Conservation (phyloP, 148 eudicot genomes). For the Mesembryanthemum crystallinum region DNA sequence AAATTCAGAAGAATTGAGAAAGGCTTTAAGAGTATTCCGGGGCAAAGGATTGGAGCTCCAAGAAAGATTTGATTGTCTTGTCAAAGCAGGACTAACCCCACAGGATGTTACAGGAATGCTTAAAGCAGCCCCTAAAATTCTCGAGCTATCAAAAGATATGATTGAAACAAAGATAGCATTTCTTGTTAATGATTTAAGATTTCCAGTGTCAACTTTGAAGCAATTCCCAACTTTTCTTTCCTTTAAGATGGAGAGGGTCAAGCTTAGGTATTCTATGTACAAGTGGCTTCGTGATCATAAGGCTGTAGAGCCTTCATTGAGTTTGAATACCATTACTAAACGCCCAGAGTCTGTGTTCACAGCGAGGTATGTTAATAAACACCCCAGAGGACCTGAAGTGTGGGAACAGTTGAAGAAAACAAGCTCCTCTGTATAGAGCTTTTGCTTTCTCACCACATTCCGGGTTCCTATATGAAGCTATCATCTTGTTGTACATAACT, state of each 20-base stretch:
- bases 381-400: constrained; percentile 52
- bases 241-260: constrained; percentile 49
- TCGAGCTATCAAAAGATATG: constrained; percentile 51
- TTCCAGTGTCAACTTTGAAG: constrained; percentile 51
- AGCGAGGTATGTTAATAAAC: constrained; percentile 43
- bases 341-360: constrained; percentile 46
- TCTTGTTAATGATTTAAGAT: constrained; percentile 59
- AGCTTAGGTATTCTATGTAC: constrained; percentile 63
- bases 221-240: constrained; percentile 46
- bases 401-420: constrained; percentile 56
- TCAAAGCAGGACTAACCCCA: constrained; percentile 52
- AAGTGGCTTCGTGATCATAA: constrained; percentile 59
- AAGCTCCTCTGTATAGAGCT: constrained; percentile 20
- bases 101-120: constrained; percentile 49
- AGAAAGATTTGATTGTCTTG: constrained; percentile 72
- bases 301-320: constrained; percentile 28
- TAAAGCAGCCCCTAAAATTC: constrained; percentile 56
- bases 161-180: constrained; percentile 48
- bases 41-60: constrained; percentile 70
- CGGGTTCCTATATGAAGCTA: background rate
- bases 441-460: background rate
- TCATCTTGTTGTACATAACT: background rate
- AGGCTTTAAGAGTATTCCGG: constrained; percentile 49
- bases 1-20: constrained; percentile 57
- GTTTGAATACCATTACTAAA: constrained; percentile 52